A percentile compares a stretch with the other conserved stretches of the same genome.
Conservation (phyloP, 768 basidiomycete species). For the Tulasnella sp. region DNA sequence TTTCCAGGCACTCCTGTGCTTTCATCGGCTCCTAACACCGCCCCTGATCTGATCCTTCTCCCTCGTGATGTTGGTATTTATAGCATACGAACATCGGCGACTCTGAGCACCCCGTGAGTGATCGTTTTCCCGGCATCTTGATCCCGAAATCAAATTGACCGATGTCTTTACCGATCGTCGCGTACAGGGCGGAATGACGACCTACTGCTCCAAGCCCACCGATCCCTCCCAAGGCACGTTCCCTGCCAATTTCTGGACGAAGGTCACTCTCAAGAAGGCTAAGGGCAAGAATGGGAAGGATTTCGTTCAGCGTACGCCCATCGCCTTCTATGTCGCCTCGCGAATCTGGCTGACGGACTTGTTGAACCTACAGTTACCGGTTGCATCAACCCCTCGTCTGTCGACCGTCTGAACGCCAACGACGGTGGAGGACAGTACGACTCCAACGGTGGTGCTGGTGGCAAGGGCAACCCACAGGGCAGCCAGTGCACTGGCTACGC, state of each 20-base stretch:
- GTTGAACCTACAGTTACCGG: conserved; percentile 22
- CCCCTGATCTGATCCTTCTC: not conserved
- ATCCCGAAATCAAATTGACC: conserved; percentile 11
- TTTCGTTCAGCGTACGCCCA: conserved; percentile 24
- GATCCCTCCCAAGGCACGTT: conserved; percentile 20
- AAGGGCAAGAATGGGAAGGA: conserved; percentile 20
- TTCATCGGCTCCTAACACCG: not conserved
- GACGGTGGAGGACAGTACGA: conserved; percentile 35
- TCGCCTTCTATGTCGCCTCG: not conserved
- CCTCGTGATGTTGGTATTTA: not conserved
- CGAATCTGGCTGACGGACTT: not conserved
- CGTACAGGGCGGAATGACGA: conserved; percentile 25
- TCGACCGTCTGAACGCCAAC: conserved; percentile 30
- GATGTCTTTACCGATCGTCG: not conserved
- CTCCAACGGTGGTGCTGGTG: conserved; percentile 27
- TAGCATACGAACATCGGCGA: conserved; percentile 33
- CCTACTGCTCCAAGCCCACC: conserved; percentile 28
- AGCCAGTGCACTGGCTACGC: conserved; percentile 30
- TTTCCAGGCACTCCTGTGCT: not conserved
- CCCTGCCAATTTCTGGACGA: conserved; percentile 33
- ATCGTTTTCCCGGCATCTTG: not conserved
- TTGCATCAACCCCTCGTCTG: conserved; percentile 27
- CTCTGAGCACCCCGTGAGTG: conserved; percentile 33
- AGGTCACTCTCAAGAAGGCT: conserved; percentile 18
- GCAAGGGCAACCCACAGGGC: conserved; percentile 23